Conservation (phyloP, 176 grass and related monocot genomes). For the Thalia dealbata region DNA sequence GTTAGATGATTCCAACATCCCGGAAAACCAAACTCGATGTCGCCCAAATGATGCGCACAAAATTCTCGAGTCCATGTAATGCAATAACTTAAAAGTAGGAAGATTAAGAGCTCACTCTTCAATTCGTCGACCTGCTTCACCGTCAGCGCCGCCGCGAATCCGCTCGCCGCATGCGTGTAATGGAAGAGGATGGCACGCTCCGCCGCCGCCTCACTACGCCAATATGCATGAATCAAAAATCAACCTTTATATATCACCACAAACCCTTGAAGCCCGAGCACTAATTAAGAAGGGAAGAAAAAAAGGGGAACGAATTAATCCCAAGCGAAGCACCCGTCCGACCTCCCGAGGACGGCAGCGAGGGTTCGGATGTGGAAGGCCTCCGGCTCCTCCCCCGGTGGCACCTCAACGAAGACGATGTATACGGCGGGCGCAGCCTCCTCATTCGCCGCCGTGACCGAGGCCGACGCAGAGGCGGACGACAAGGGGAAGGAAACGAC, state of each 20-base stretch:
- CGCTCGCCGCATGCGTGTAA: conserved; percentile 15
- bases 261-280: neutral
- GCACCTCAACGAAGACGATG: conserved; percentile 3
- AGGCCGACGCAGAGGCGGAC: neutral
- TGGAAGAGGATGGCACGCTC: conserved; percentile 8
- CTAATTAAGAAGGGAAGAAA: too few relatives aligned
- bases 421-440: neutral
- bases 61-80: too few relatives aligned
- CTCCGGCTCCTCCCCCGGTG: neutral
- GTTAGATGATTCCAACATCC: too few relatives aligned
- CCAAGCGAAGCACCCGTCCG: neutral
- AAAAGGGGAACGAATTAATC: neutral
- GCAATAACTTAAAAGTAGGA: neutral
- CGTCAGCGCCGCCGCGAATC: conserved; percentile 7
- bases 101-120: neutral
- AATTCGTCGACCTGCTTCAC: neutral
- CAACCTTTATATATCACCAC: neutral
- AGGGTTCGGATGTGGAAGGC: conserved; percentile 8
- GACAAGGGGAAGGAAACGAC: neutral
- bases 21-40: too few relatives aligned
- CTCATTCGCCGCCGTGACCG: neutral
- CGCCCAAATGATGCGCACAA: too few relatives aligned
- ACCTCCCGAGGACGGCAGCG: conserved; percentile 12
- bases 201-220: conserved; percentile 4
- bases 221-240: neutral